Conservation (phyloP, 1,139 yeast genomes). For the Diutina neorugosa region DNA sequence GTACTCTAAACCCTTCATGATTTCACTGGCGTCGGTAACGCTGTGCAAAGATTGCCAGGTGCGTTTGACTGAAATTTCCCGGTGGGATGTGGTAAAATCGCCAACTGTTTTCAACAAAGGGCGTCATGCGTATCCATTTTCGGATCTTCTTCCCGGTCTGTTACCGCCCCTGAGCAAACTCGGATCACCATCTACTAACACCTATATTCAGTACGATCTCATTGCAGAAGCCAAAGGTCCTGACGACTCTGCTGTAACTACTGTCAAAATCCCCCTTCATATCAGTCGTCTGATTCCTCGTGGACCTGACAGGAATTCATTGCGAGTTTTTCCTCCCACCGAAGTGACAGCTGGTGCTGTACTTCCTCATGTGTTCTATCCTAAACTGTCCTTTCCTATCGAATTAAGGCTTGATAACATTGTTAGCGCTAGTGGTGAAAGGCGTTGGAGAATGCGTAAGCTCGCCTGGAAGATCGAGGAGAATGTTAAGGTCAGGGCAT, state of each 20-base stretch:
- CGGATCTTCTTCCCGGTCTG: slow-evolving; percentile 86
- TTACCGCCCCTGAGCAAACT: slow-evolving; percentile 68
- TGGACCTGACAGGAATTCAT: slow-evolving; percentile 77
- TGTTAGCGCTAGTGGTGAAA: slow-evolving; percentile 32
- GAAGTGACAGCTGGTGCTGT: slow-evolving; percentile 78
- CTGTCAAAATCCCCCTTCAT: slow-evolving; percentile 53
- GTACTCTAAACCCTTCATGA: slow-evolving; percentile 52
- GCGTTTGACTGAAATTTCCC: slow-evolving; percentile 51
- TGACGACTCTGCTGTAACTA: slow-evolving; percentile 9
- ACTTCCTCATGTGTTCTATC: slow-evolving; percentile 80
- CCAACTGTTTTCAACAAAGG: slow-evolving; percentile 48
- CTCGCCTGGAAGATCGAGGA: slow-evolving; percentile 89
- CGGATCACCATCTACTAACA: slow-evolving; percentile 40
- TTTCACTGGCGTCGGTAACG: slow-evolving; percentile 37
- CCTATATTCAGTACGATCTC: slow-evolving; percentile 60
- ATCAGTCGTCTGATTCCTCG: slow-evolving; percentile 67
- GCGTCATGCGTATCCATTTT: slow-evolving; percentile 82
- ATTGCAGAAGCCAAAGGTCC: slow-evolving; percentile 38
- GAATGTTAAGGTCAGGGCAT: slow-evolving; percentile 45
- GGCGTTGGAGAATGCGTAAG: slow-evolving; percentile 91
- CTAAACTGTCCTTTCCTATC: slow-evolving; percentile 73
- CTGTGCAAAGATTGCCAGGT: slow-evolving; percentile 47
- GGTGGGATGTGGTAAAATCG: slow-evolving; percentile 74
- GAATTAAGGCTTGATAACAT: slow-evolving; percentile 78
- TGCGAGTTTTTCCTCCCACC: slow-evolving; percentile 93